Conservation (phyloP, 306 rosid genomes). For the Cicer judaicum region DNA sequence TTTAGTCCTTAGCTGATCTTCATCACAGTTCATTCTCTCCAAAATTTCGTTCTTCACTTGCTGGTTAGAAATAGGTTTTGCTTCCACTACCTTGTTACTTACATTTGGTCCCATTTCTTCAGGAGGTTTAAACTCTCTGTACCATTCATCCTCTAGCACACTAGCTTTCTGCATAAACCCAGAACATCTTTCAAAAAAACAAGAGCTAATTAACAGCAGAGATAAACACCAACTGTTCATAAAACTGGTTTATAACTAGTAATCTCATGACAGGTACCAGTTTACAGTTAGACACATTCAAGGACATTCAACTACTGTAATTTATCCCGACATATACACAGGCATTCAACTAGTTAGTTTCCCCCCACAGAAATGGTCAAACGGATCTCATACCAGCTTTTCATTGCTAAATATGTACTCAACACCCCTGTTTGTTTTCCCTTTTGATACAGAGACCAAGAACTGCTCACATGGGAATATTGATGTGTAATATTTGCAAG, state of each 20-base stretch:
- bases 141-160: conserved; percentile 45
- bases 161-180: conserved; percentile 62
- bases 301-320: neutral
- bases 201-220: conserved; percentile 26
- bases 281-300: conserved; percentile 16
- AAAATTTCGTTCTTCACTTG: conserved; percentile 49
- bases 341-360: conserved; percentile 29
- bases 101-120: conserved; percentile 50
- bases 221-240: conserved; percentile 15
- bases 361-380: conserved; percentile 26
- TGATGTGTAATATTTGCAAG: conserved; percentile 11
- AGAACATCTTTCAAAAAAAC: conserved; percentile 40
- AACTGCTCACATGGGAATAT: conserved; percentile 15
- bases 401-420: conserved; percentile 21
- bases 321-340: conserved; percentile 20
- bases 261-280: conserved; percentile 13
- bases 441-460: conserved; percentile 5
- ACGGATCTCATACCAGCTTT: conserved; percentile 3
- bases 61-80: conserved; percentile 48
- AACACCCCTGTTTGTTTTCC: conserved; percentile 21
- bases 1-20: conserved; percentile 44
- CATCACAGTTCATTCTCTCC: conserved; percentile 47
- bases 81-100: conserved; percentile 46
- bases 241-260: conserved; percentile 39
- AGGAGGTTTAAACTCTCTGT: conserved; percentile 46